Conservation (phyloP, 2,329 filamentous ascomycete species). For the Trichoderma simmonsii region DNA sequence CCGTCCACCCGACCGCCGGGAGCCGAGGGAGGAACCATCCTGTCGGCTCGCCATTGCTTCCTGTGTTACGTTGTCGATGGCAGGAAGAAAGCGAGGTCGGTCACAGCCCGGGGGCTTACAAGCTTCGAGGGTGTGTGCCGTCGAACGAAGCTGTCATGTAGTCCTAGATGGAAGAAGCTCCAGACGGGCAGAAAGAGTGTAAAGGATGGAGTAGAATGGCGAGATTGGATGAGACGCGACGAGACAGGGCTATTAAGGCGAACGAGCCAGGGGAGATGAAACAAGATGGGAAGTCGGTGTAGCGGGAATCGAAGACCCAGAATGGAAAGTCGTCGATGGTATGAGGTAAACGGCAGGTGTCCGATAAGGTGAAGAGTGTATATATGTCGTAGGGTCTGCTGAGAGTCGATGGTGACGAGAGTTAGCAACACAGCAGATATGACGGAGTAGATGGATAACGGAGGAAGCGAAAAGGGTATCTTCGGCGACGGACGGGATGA, state of each 20-base stretch:
- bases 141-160: constrained; percentile 41
- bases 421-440: constrained; percentile 18
- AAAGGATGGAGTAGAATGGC: not conserved
- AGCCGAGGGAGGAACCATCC: constrained; percentile 36
- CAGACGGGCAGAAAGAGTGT: constrained; percentile 2
- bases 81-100: constrained; percentile 33
- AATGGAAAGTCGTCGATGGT: constrained; percentile 22
- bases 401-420: constrained; percentile 24
- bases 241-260: constrained; percentile 20
- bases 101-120: constrained; percentile 38
- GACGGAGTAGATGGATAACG: not conserved
- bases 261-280: constrained; percentile 21
- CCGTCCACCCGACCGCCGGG: constrained; percentile 34
- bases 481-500: not conserved
- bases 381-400: constrained; percentile 12
- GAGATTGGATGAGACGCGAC: constrained; percentile 5
- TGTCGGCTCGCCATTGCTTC: constrained; percentile 41
- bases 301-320: constrained; percentile 10
- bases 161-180: constrained; percentile 23
- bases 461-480: not conserved
- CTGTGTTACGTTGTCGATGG: constrained; percentile 31
- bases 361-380: constrained; percentile 31
- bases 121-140: constrained; percentile 35
- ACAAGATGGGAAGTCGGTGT: constrained; percentile 25
- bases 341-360: constrained; percentile 29